phyloP scores from a whole-genome alignment of 2,329 filamentous ascomycete genomes.

The Leptodontidium sp. region DNA sequence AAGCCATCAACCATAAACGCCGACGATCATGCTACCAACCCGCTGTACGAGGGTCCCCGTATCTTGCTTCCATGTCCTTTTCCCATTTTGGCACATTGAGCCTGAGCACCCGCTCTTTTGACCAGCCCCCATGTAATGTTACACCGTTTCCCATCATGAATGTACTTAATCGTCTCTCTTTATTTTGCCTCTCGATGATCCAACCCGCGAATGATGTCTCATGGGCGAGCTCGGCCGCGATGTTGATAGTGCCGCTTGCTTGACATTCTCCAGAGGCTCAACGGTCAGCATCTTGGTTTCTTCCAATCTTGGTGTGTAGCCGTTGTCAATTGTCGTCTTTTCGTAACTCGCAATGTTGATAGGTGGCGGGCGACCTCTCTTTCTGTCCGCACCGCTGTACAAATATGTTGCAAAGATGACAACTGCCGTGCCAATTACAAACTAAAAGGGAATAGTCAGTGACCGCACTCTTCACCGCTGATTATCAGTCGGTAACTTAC shows the following conservation, averaged over 20 bases:
- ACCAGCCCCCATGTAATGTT: slow-evolving; percentile 20
- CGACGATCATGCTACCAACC: slow-evolving; percentile 28
- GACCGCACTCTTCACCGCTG: neutral
- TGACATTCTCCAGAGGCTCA: slow-evolving; percentile 43
- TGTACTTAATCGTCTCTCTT: slow-evolving; percentile 49
- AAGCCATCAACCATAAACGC: slow-evolving; percentile 27
- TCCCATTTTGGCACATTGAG: slow-evolving; percentile 19
- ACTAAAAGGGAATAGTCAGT: slow-evolving; percentile 59
- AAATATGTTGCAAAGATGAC: slow-evolving; percentile 87
- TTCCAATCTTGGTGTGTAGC: slow-evolving; percentile 45
- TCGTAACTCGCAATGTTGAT: slow-evolving; percentile 79
- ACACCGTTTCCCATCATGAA: slow-evolving; percentile 18
- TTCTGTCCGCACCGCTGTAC: slow-evolving; percentile 74
- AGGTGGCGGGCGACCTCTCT: slow-evolving; percentile 66
- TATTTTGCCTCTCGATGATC: slow-evolving; percentile 49
- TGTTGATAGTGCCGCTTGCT: slow-evolving; percentile 59
- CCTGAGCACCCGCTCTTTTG: slow-evolving; percentile 25
- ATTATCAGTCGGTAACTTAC: slow-evolving; percentile 60
- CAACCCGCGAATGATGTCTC: slow-evolving; percentile 52
- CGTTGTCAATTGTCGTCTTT: slow-evolving; percentile 59
- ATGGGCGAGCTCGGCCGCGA: slow-evolving; percentile 59
- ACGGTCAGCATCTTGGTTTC: slow-evolving; percentile 45
- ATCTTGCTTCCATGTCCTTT: slow-evolving; percentile 23
- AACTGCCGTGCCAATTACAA: slow-evolving; percentile 78
- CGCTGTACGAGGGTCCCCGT: slow-evolving; percentile 12